Evolutionary conservation across 2,329 filamentous ascomycete species (phyloP), one percentile per base, ranked within the genome.

Genomic region (Sphaerulina vaccinii): DNA sequence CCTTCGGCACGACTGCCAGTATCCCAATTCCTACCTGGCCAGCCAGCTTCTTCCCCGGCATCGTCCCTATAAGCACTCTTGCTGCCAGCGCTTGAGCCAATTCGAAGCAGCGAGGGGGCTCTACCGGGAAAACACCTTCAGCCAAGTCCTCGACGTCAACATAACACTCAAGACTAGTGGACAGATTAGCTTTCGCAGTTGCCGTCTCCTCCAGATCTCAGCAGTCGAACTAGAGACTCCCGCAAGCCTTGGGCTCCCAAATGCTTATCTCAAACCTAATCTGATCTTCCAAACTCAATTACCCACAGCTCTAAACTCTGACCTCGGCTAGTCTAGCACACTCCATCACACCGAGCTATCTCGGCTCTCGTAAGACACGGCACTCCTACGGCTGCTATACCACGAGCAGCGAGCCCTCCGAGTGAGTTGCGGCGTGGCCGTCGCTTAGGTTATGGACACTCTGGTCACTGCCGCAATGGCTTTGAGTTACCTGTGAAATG

Each of bases 21-120:
- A 74, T 74, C 42, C 71, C 72, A 1, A 71, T 74, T 45, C 73
- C 73, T 19, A 68, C 70, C 1, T 67, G 73, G 33, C 73, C 71
- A 2, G 62, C 69, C 0, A 69, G 61, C 32, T 75, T 71, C 58
- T 75, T 68, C 58, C 73, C 73, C 0, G 66, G 66, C 9, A 62
- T 58, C 8, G 57, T 62, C 16, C 71, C 70, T 2, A 58, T 68
- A 32, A 72, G 48, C 10, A 16, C 52, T 24, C 42, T 51, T 19
- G 47, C 47, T 16, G 38, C 38, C 47, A 33, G 40, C 41, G 18
- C 46, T 8, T 42, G 35, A 21, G 7, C 13, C 11, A n/a, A 21
- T 11, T 8, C 5, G 5, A 9, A 6, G 37, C 36, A 29, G 27
- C 27, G 3, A 9, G 2, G 37, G 5, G 22, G 8, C 37, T 39